These are phyloP conservation scores for Panaeolus cyanescens DNA, from an alignment of 768 basidiomycete genomes.

Conservation along the genomic window DNA sequence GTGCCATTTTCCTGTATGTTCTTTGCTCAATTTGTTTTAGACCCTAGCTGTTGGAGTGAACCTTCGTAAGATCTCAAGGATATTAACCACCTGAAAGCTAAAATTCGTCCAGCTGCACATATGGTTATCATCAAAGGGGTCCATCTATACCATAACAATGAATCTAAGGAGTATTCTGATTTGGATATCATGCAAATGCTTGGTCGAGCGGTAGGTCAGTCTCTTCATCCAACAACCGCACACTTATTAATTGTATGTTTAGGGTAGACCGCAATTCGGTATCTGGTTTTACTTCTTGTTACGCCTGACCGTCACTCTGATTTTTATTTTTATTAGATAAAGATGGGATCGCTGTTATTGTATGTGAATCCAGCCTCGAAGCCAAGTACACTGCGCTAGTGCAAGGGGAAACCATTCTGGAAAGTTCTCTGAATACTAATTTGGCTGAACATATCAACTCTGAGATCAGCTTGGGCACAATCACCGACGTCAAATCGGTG, in stretches of 20 bases:
- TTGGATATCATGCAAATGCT: conserved; percentile 97
- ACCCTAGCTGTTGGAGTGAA: conserved; percentile 97
- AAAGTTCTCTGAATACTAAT: conserved; percentile 82
- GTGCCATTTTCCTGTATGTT: neutral
- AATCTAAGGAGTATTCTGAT: conserved; percentile 82
- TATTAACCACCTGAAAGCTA: conserved; percentile 4
- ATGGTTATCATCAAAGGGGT: conserved; percentile 94
- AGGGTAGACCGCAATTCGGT: conserved; percentile 95
- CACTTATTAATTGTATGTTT: neutral
- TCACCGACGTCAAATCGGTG: conserved; percentile 67
- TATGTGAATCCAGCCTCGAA: conserved; percentile 77
- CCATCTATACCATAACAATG: conserved; percentile 70
- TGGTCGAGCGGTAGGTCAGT: conserved; percentile 75
- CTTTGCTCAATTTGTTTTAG: conserved; percentile 36
- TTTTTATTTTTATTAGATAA: conserved; percentile 51
- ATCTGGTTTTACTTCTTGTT: conserved; percentile 7
- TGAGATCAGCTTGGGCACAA: conserved; percentile 87
- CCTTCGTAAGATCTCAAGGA: conserved; percentile 56
- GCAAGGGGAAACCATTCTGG: conserved; percentile 76
- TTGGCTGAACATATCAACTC: conserved; percentile 93
- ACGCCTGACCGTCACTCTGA: neutral
- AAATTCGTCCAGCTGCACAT: conserved; percentile 69
- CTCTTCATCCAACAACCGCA: neutral
- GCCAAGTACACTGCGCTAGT: conserved; percentile 69
- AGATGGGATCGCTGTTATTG: conserved; percentile 80